Conservation (phyloP, 768 basidiomycete genomes). For the Leccinum uliginosum region DNA sequence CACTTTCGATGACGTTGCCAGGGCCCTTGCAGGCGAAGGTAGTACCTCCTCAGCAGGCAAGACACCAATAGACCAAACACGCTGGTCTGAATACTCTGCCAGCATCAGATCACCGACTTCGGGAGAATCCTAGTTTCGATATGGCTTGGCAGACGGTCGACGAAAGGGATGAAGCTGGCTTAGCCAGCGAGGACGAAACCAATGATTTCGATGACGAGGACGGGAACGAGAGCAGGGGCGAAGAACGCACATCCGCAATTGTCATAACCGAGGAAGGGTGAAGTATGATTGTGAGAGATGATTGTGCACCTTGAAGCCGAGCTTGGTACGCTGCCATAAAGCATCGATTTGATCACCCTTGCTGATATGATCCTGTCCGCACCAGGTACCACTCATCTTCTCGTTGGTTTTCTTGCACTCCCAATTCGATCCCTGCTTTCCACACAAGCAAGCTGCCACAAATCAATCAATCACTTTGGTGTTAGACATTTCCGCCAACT, state of each 20-base stretch:
- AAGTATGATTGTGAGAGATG: slow-evolving; percentile 78
- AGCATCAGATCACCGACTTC: slow-evolving; percentile 57
- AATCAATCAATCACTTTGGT: slow-evolving; percentile 77
- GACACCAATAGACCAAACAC: slow-evolving; percentile 55
- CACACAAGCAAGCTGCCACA: slow-evolving; percentile 65
- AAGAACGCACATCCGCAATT: slow-evolving; percentile 72
- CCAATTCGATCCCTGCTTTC: slow-evolving; percentile 73
- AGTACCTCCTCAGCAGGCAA: slow-evolving; percentile 42
- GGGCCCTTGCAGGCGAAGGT: slow-evolving; percentile 53
- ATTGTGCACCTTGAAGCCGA: slow-evolving; percentile 59
- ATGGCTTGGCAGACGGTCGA: slow-evolving; percentile 71
- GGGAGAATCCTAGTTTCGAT: slow-evolving; percentile 72
- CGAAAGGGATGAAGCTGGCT: slow-evolving; percentile 61
- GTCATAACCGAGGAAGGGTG: slow-evolving; percentile 81
- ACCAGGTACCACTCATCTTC: slow-evolving; percentile 88
- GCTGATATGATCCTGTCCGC: slow-evolving; percentile 1
- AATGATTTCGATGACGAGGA: slow-evolving; percentile 51
- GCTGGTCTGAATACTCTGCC: slow-evolving; percentile 73
- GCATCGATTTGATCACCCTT: background rate
- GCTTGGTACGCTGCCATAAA: slow-evolving; percentile 54
- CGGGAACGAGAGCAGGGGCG: slow-evolving; percentile 46
- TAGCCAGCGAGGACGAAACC: slow-evolving; percentile 52
- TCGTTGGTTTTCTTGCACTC: slow-evolving; percentile 77
- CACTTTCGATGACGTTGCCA: slow-evolving; percentile 60
- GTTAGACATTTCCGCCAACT: slow-evolving; percentile 89